Evolutionary conservation across 495 filamentous ascomycete species (phyloP).

Genomic region (Xylaria flabelliformis): DNA sequence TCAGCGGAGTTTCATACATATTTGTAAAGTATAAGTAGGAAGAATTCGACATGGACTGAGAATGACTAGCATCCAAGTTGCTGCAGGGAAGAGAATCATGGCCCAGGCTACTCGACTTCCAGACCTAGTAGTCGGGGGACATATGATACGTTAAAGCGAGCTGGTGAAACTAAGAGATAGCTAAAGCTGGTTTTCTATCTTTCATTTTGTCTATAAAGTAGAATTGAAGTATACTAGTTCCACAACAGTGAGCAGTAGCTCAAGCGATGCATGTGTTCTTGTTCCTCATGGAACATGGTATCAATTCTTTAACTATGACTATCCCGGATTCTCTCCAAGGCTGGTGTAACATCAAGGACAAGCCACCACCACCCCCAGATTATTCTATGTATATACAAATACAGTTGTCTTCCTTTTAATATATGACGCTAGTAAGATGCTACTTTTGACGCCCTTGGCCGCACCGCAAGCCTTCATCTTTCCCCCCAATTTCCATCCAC

Average conservation of each 20-base stretch:
- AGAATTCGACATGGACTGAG: not conserved
- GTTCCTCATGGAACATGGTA: slow-evolving; percentile 4
- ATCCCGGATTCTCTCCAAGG: not conserved
- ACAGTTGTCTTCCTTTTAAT: not conserved
- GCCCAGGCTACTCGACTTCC: not conserved
- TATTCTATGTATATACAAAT: not conserved
- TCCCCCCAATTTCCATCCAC: not conserved
- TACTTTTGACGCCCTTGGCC: not conserved
- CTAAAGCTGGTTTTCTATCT: not conserved
- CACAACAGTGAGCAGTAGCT: not conserved
- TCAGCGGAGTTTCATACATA: not conserved
- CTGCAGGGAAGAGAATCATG: not conserved
- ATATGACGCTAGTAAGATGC: not conserved
- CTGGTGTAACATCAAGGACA: too few species aligned
- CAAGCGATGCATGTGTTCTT: not conserved
- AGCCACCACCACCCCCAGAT: not conserved
- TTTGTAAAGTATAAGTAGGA: not conserved
- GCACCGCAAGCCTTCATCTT: not conserved
- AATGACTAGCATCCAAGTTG: not conserved
- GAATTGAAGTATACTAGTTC: not conserved
- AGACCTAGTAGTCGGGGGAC: not conserved
- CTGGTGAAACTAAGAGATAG: not conserved
- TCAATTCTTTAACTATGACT: not conserved
- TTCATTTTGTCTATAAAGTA: not conserved
- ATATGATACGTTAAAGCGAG: not conserved